Evolutionary conservation across 208 protist species (phyloP).

Genomic region (Leishmania arabica): DNA sequence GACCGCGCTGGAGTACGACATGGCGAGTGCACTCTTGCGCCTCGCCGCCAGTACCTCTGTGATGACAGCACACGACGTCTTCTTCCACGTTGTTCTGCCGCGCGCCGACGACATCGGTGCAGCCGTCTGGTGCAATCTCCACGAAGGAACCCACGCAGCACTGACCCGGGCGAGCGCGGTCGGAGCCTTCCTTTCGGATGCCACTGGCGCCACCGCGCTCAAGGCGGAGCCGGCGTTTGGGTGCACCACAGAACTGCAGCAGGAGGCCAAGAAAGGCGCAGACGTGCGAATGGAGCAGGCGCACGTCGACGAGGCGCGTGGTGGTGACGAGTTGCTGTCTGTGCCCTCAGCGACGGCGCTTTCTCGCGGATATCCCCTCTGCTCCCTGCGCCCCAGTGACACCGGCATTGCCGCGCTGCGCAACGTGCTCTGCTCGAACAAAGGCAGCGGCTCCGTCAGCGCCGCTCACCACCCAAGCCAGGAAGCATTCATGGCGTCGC

Average conservation of each 20-base stretch:
- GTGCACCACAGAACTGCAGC: constrained; percentile 13
- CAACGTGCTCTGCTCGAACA: background rate
- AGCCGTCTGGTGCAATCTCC: constrained; percentile 10
- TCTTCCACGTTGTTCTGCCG: constrained; percentile 25
- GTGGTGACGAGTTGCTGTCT: background rate
- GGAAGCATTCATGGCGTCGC: constrained; percentile 22
- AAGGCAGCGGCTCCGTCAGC: background rate
- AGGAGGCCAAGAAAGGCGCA: background rate
- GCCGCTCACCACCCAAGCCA: background rate
- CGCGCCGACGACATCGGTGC: constrained; percentile 19
- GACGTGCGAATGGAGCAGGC: background rate
- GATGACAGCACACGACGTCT: constrained; percentile 10
- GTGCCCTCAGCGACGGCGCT: background rate
- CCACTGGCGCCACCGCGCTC: background rate
- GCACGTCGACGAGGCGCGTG: background rate
- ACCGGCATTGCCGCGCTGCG: constrained; percentile 21
- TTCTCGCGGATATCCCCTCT: constrained; percentile 20
- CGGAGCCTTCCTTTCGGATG: background rate
- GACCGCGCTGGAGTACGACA: constrained; percentile 33
- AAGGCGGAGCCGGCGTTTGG: background rate
- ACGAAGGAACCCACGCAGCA: background rate
- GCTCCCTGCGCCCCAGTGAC: constrained; percentile 19
- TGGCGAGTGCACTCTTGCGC: constrained; percentile 28
- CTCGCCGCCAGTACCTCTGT: constrained; percentile 11
- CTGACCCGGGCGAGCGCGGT: background rate